Conservation (phyloP, 108 stramenopile species). For the Conticribra guillardii region DNA sequence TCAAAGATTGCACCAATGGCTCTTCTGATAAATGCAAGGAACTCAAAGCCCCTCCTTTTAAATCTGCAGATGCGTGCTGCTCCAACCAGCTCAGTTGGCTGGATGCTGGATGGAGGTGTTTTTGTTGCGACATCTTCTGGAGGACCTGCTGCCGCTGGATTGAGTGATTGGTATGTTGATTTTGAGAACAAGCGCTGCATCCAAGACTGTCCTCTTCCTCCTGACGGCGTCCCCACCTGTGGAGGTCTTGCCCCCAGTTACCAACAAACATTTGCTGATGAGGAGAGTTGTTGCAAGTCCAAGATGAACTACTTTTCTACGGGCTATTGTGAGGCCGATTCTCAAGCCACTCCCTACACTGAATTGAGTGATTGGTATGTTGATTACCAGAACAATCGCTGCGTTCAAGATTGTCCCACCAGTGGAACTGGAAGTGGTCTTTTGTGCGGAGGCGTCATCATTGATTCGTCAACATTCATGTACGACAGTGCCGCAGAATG, state of each 20-base stretch:
- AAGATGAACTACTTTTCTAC: not conserved
- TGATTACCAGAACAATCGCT: not conserved
- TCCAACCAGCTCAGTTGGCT: not conserved
- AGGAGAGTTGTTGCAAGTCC: not conserved
- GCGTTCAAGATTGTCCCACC: not conserved
- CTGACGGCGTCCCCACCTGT: no score
- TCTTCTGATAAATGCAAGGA: not conserved
- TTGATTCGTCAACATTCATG: not conserved
- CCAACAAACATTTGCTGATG: not conserved
- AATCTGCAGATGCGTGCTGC: not conserved
- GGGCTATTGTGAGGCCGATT: not conserved
- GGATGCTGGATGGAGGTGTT: no score
- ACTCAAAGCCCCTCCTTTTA: not conserved
- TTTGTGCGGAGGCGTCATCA: not conserved
- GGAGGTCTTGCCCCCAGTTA: not conserved
- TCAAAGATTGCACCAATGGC: conserved; percentile 4
- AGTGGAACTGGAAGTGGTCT: not conserved
- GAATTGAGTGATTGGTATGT: not conserved
- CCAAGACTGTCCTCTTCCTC: conserved; percentile 9
- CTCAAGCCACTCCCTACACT: not conserved
- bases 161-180: not conserved
- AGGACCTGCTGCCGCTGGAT: not conserved
- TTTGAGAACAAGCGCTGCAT: not conserved
- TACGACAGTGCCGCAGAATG: not conserved
- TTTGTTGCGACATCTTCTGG: not conserved